phyloP scores from a whole-genome alignment of 2,329 filamentous ascomycete species.

The Colletotrichum euphorbiae region DNA sequence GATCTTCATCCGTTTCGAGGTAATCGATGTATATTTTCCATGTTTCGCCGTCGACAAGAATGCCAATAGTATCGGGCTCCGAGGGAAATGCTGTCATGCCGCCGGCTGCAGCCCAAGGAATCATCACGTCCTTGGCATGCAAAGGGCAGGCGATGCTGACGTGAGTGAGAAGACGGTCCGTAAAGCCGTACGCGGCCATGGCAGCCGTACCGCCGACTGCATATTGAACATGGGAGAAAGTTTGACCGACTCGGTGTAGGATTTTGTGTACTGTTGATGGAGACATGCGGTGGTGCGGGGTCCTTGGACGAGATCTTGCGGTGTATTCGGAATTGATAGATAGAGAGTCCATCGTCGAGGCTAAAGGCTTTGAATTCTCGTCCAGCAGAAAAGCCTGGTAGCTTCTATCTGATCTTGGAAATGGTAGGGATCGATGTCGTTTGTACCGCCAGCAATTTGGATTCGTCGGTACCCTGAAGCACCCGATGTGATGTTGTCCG shows the following conservation, averaged over 20 bases:
- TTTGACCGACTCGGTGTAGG: constrained; percentile 51
- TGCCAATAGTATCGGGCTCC: constrained; percentile 55
- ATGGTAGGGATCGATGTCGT: not conserved
- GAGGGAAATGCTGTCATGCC: constrained; percentile 48
- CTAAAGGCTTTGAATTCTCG: too few species aligned
- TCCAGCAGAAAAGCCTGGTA: not conserved
- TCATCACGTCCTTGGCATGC: constrained; percentile 50
- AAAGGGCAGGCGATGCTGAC: constrained; percentile 57
- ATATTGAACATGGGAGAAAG: constrained; percentile 58
- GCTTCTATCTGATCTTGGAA: not conserved
- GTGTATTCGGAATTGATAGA: not conserved
- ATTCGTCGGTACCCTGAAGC: not conserved
- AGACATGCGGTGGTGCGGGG: constrained; percentile 41
- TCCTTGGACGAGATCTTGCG: not conserved
- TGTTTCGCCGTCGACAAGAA: constrained; percentile 53
- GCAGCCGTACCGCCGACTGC: constrained; percentile 59
- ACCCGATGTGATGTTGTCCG: too few species aligned
- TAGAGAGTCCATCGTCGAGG: not conserved
- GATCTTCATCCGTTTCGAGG: constrained; percentile 39
- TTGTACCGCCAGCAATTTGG: constrained; percentile 1
- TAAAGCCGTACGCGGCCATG: constrained; percentile 57
- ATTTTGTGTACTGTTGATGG: constrained; percentile 50
- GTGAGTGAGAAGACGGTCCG: constrained; percentile 44
- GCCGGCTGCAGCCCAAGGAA: constrained; percentile 53
- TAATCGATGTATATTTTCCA: constrained; percentile 53